Conservation (phyloP, 2,329 filamentous ascomycete species). For the Sclerotinia borealis region DNA sequence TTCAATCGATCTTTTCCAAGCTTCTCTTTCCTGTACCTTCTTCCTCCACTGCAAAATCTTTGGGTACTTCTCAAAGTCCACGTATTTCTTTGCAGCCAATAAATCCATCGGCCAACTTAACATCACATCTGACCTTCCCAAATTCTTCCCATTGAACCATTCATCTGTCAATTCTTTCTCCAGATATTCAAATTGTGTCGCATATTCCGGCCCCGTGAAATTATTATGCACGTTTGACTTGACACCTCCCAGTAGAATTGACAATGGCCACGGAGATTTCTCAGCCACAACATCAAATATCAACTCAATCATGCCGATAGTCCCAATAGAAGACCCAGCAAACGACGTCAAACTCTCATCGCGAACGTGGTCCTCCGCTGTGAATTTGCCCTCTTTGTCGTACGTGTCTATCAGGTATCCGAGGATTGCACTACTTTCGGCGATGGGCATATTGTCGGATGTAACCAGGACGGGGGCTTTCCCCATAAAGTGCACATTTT, state of each 20-base stretch:
- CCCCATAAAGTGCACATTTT: slow-evolving; percentile 70
- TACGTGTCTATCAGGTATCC: slow-evolving; percentile 33
- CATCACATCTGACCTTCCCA: slow-evolving; percentile 34
- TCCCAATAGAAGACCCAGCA: slow-evolving; percentile 2
- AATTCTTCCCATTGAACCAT: slow-evolving; percentile 31
- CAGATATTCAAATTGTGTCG: slow-evolving; percentile 22
- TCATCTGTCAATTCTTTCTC: slow-evolving; percentile 25
- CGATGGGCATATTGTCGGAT: slow-evolving; percentile 24
- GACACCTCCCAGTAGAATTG: slow-evolving; percentile 18
- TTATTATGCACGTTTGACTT: slow-evolving; percentile 16
- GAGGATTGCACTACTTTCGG: slow-evolving; percentile 31
- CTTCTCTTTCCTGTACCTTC: slow-evolving; percentile 27
- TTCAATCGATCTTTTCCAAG: slow-evolving; percentile 31
- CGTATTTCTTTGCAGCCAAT: slow-evolving; percentile 28
- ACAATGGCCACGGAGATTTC: slow-evolving; percentile 26
- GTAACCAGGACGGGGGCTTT: slow-evolving; percentile 68
- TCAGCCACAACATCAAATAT: slow-evolving; percentile 2
- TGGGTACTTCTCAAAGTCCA: slow-evolving; percentile 31
- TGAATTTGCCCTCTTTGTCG: slow-evolving; percentile 29
- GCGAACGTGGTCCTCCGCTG: slow-evolving; percentile 26
- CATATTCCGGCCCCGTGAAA: slow-evolving; percentile 23
- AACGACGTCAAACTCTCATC: slow-evolving; percentile 29
- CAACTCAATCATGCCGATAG: slow-evolving; percentile 4
- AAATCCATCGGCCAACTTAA: slow-evolving; percentile 34
- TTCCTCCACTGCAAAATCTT: slow-evolving; percentile 32